phyloP scores from a whole-genome alignment of 495 filamentous ascomycete species.

The Neurospora tetrasperma region DNA sequence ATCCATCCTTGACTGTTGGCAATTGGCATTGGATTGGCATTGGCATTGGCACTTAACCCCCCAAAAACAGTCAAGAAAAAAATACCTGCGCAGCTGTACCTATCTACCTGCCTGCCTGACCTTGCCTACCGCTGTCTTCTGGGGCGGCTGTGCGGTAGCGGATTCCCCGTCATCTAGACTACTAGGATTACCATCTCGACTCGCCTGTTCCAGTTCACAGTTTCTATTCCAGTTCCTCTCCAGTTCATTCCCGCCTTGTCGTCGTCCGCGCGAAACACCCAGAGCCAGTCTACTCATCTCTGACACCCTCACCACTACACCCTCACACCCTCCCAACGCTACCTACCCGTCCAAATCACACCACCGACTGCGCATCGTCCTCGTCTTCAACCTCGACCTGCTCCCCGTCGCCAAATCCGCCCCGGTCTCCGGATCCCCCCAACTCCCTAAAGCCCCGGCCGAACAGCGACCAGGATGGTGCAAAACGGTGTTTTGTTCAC shows the following conservation, averaged over 20 bases:
- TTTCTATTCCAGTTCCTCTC: neutral
- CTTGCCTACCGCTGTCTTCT: neutral
- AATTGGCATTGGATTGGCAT: neutral
- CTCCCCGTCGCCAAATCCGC: neutral
- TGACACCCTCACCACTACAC: neutral
- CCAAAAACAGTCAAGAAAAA: neutral
- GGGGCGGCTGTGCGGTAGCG: neutral
- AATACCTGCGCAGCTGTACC: neutral
- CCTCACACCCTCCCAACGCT: neutral
- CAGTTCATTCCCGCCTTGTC: neutral
- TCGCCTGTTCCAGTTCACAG: neutral
- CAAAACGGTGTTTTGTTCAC: constrained; percentile 34
- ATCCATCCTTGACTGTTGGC: neutral
- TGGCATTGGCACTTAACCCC: neutral
- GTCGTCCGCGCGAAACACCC: neutral
- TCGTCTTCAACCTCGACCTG: neutral
- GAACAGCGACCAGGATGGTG: constrained; percentile 44
- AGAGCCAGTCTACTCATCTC: neutral
- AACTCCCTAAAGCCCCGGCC: constrained; percentile 13
- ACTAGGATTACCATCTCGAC: neutral
- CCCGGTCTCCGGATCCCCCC: neutral
- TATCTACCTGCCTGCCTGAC: neutral
- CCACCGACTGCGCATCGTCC: neutral
- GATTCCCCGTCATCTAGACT: neutral
- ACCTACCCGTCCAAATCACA: neutral